These are phyloP conservation scores for Orbilia quercus DNA, from an alignment of 2,329 filamentous ascomycete species.

Conservation along the genomic window DNA sequence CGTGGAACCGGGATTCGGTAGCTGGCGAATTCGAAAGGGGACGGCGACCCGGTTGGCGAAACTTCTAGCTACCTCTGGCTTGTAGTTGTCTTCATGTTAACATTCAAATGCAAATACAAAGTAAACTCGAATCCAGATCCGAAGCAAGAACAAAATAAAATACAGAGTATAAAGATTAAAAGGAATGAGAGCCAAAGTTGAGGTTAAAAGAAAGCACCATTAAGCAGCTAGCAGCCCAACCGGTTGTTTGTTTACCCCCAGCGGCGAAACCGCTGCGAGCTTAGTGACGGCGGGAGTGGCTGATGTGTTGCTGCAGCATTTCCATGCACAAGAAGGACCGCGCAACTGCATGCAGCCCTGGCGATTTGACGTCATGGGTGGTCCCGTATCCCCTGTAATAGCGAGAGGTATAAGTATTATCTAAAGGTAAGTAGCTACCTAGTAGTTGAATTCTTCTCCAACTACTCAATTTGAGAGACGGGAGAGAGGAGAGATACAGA, in stretches of 20 bases:
- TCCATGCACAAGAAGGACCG: background rate
- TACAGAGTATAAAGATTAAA: background rate
- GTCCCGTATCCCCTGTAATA: background rate
- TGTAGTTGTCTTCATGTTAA: too few species aligned
- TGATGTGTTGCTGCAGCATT: slow-evolving; percentile 3
- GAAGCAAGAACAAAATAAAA: background rate
- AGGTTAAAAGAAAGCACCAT: background rate
- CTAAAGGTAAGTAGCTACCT: too few species aligned
- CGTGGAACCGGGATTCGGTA: background rate
- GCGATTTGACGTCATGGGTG: slow-evolving; percentile 3
- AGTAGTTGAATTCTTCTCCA: too few species aligned
- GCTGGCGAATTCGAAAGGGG: too few species aligned
- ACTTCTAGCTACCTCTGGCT: too few species aligned
- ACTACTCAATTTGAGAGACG: too few species aligned
- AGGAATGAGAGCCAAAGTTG: background rate
- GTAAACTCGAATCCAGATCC: background rate
- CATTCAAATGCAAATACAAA: too few species aligned
- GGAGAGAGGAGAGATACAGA: too few species aligned
- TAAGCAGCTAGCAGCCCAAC: background rate
- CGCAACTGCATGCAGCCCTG: background rate
- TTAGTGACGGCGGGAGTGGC: background rate
- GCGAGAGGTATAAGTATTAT: too few species aligned
- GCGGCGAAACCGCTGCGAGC: background rate
- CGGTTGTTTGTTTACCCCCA: background rate
- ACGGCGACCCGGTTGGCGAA: too few species aligned